Base-by-base conservation (phyloP, 305 asterid species). In the Caryopteris hybrid region DNA sequence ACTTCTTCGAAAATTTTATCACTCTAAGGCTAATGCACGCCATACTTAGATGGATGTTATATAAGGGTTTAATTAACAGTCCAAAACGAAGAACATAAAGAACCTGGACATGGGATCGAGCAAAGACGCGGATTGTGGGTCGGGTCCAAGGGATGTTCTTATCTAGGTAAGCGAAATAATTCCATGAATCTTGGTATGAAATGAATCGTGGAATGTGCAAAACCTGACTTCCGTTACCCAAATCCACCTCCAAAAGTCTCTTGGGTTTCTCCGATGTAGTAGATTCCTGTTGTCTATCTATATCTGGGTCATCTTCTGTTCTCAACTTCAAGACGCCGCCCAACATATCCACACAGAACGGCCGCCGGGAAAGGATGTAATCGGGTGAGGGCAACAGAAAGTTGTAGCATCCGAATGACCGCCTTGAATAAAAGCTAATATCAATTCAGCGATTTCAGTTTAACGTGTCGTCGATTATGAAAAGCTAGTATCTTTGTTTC, bases 131-230 rank as follows among this genome's bases (percentile, higher is more conserved):
- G 80, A 91, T 76, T 22, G 94, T 86, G 77, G 99, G 99, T 59
- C 99, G 86, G 70, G 86, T 91, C 99, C 99, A 94, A 42, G 94
- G 99, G 58, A 94, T 89, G 77, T 87, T 82, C 22, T 83, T 74
- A 73, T 94, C 76, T 14, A 94, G 85, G 74, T 81, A 94, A 20
- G 88, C 82, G 50, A 94, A 87, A 73, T 76, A 91, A 8, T 69
- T 53, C 93, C 96, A 91, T 4, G 98, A 89, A 54, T 89, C 74
- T 51, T 78, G 65, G 74, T 83, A 89, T 0, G 89, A 59, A 25
- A 94, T 63, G 78, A 91, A 86, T 41, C 82, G 86, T 8, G 86
- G 78, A 8, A 76, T 66, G 85, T 89, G 89, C 18, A 85, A 5
- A 51, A 89, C 80, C 54, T 77, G 70, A 73, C 98, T 91, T 46